These are phyloP conservation scores for Spatholobus suberectus DNA, from an alignment of 306 rosid species.

Conservation along the genomic window DNA sequence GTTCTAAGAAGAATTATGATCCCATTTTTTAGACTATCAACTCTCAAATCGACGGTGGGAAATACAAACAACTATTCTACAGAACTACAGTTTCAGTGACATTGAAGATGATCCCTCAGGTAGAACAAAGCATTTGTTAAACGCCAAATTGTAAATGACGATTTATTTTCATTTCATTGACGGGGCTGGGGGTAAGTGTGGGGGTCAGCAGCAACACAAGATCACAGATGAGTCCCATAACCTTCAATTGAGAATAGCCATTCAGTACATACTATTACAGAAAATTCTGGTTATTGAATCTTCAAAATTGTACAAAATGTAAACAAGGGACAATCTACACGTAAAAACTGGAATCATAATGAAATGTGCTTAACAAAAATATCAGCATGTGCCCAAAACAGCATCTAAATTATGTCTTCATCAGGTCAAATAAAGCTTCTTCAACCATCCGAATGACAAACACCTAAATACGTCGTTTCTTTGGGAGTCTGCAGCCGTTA, in stretches of 20 bases:
- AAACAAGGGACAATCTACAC: constrained; percentile 12
- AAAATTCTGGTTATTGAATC: constrained; percentile 19
- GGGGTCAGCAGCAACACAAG: background rate
- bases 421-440: background rate
- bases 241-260: constrained; percentile 13
- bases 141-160: background rate
- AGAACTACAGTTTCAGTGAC: background rate
- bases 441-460: background rate
- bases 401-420: constrained; percentile 14
- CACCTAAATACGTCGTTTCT: constrained; percentile 57
- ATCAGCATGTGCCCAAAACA: constrained; percentile 29
- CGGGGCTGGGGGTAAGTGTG: too few species aligned
- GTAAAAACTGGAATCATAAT: constrained; percentile 13
- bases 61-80: background rate
- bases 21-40: background rate
- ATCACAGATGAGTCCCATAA: background rate
- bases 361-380: constrained; percentile 12
- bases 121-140: background rate
- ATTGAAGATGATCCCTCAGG: background rate
- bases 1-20: background rate
- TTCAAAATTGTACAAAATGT: constrained; percentile 24
- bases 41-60: background rate
- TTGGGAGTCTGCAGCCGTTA: constrained; percentile 71
- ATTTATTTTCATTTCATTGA: too few species aligned
- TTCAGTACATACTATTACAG: constrained; percentile 25